Evolutionary conservation across 1,284 basidiomycete genomes (phyloP).

Genomic region (Rhodotorula sp.): DNA sequence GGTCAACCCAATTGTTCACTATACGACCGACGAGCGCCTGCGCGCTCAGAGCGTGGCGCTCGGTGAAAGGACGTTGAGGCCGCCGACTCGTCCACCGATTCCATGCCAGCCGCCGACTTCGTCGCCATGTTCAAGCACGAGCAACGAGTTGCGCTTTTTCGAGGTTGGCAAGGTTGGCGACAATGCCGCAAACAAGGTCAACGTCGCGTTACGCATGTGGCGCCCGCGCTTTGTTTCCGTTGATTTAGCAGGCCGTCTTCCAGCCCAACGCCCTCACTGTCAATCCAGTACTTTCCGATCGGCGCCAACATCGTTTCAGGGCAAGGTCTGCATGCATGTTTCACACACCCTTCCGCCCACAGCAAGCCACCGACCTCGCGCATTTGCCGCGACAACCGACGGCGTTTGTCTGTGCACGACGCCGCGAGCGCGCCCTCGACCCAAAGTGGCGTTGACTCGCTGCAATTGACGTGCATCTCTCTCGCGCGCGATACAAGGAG

Average conservation of each 20-base stretch:
- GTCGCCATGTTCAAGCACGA: conserved; percentile 52
- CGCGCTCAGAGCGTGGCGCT: conserved; percentile 12
- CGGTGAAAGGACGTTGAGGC: conserved; percentile 71
- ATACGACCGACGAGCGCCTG: conserved; percentile 19
- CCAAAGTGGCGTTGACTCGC: conserved; percentile 78
- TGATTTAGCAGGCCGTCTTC: conserved; percentile 29
- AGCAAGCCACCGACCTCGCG: neutral
- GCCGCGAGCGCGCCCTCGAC: conserved; percentile 62
- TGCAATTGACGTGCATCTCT: too few species aligned
- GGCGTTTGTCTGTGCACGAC: conserved; percentile 45
- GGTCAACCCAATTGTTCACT: neutral
- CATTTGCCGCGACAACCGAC: conserved; percentile 67
- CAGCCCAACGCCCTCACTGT: too few species aligned
- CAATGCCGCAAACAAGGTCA: conserved; percentile 60
- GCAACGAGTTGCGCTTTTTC: conserved; percentile 54
- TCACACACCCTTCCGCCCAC: neutral
- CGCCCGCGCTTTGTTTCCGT: neutral
- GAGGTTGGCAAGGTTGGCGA: conserved; percentile 59
- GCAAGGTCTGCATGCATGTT: neutral
- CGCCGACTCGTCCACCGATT: conserved; percentile 51
- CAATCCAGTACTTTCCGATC: neutral
- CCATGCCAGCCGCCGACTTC: conserved; percentile 51
- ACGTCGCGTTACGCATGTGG: conserved; percentile 76
- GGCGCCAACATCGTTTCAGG: conserved; percentile 66
- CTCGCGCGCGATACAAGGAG: too few species aligned